phyloP scores from a whole-genome alignment of 2,329 filamentous ascomycete genomes.

The Botryotinia globosa region DNA sequence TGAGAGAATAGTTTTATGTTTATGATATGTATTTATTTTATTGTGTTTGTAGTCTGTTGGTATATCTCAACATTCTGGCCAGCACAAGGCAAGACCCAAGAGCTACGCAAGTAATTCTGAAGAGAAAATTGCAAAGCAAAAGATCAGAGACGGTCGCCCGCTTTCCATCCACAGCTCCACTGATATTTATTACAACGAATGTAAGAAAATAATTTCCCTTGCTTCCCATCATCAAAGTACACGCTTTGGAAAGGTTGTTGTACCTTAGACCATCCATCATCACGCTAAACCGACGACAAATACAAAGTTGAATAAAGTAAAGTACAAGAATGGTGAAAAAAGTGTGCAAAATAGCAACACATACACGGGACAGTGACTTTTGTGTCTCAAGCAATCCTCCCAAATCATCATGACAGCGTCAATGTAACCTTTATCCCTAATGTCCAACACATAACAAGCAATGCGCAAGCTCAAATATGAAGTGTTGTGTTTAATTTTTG shows the following conservation, averaged over 20 bases:
- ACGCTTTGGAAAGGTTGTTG: slow-evolving; percentile 25
- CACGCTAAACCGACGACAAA: slow-evolving; percentile 39
- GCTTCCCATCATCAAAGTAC: slow-evolving; percentile 21
- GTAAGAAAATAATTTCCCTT: slow-evolving; percentile 33
- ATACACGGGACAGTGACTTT: slow-evolving; percentile 36
- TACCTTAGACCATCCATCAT: slow-evolving; percentile 33
- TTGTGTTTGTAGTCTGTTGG: slow-evolving; percentile 19
- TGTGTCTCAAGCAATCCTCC: slow-evolving; percentile 29
- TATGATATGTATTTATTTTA: slow-evolving; percentile 10
- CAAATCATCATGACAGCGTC: slow-evolving; percentile 36
- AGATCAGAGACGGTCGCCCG: slow-evolving; percentile 34
- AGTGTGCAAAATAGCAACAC: slow-evolving; percentile 19
- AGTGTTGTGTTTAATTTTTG: slow-evolving; percentile 29
- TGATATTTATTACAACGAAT: slow-evolving; percentile 37
- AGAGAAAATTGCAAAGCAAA: slow-evolving; percentile 26
- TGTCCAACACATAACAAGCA: slow-evolving; percentile 30
- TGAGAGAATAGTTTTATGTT: slow-evolving; percentile 19
- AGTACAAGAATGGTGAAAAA: slow-evolving; percentile 37
- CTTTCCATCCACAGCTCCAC: slow-evolving; percentile 28
- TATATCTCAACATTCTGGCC: slow-evolving; percentile 28
- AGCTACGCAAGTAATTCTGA: slow-evolving; percentile 21
- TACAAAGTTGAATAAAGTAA: slow-evolving; percentile 30
- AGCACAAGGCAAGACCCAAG: slow-evolving; percentile 29
- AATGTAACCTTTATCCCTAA: slow-evolving; percentile 33
- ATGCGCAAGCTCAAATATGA: slow-evolving; percentile 29